phyloP scores from a whole-genome alignment of 106 monocot species.

The Dioscorea alata region DNA sequence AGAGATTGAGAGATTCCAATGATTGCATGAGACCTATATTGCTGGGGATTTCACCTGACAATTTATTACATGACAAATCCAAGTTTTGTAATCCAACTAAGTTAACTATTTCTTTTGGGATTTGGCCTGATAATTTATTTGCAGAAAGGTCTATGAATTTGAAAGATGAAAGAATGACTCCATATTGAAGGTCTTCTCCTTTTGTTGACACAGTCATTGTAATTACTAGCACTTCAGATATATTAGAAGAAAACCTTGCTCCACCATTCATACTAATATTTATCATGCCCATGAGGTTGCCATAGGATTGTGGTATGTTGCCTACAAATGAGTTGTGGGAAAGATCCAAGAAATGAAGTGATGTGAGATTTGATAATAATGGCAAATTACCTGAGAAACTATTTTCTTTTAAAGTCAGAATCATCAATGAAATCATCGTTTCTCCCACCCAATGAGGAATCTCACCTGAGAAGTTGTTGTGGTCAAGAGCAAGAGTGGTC shows the following conservation, averaged over 20 bases:
- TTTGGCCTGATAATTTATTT: neutral
- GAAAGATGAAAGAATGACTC: neutral
- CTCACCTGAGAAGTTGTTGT: neutral
- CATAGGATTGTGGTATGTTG: neutral
- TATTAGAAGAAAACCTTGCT: neutral
- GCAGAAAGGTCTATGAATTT: conserved; percentile 1
- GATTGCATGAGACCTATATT: neutral
- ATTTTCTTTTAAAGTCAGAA: neutral
- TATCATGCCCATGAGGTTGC: neutral
- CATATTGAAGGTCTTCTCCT: neutral
- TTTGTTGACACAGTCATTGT: neutral
- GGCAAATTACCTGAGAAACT: neutral
- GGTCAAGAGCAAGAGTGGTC: neutral
- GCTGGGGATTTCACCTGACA: neutral
- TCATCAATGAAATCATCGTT: neutral
- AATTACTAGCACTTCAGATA: neutral
- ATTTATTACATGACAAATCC: neutral
- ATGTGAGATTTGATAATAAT: neutral
- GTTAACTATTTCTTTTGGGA: neutral
- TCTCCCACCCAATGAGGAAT: neutral
- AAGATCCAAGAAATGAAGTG: neutral
- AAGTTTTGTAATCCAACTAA: neutral
- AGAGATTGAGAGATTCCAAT: conserved; percentile 1
- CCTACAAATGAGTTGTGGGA: neutral
- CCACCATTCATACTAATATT: neutral